A percentile compares a stretch with the other conserved stretches of the same genome.
phyloP scores from a whole-genome alignment of 2,329 filamentous ascomycete species.

The Penicillium sp. region DNA sequence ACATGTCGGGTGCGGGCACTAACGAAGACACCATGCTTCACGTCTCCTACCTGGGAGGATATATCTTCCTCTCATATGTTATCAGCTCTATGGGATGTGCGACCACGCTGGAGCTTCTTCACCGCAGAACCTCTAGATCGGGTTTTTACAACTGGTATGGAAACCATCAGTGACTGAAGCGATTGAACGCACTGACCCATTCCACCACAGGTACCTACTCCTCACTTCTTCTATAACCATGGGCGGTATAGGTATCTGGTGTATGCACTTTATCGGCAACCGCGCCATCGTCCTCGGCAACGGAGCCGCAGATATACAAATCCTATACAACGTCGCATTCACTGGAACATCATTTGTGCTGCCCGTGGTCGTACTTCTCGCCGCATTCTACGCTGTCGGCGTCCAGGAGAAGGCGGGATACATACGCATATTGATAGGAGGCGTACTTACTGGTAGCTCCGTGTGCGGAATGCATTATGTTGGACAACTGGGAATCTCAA shows the following conservation, averaged over 20 bases:
- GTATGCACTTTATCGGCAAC: slow-evolving; percentile 83
- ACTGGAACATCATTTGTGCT: slow-evolving; percentile 79
- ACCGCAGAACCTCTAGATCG: slow-evolving; percentile 69
- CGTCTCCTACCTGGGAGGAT: slow-evolving; percentile 53
- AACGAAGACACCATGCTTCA: slow-evolving; percentile 8
- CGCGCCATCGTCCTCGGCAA: slow-evolving; percentile 71
- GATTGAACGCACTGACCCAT: neutral
- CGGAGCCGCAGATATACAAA: slow-evolving; percentile 64
- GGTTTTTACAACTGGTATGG: slow-evolving; percentile 69
- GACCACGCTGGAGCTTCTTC: slow-evolving; percentile 79
- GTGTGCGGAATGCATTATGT: slow-evolving; percentile 87
- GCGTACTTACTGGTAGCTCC: slow-evolving; percentile 69
- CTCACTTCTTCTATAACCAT: slow-evolving; percentile 67
- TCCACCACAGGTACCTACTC: slow-evolving; percentile 57
- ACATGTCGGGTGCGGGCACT: slow-evolving; percentile 19
- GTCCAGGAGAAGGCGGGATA: slow-evolving; percentile 59
- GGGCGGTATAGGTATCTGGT: slow-evolving; percentile 75
- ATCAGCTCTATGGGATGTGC: slow-evolving; percentile 74
- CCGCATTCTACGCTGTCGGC: slow-evolving; percentile 71
- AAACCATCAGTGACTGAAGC: neutral
- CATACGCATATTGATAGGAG: slow-evolving; percentile 62
- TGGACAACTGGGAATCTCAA: slow-evolving; percentile 78
- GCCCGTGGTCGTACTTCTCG: slow-evolving; percentile 71
- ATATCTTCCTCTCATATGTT: slow-evolving; percentile 68
- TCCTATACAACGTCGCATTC: slow-evolving; percentile 70